phyloP scores from a whole-genome alignment of 257 asterid genomes.

The Ophiorrhiza pumila region DNA sequence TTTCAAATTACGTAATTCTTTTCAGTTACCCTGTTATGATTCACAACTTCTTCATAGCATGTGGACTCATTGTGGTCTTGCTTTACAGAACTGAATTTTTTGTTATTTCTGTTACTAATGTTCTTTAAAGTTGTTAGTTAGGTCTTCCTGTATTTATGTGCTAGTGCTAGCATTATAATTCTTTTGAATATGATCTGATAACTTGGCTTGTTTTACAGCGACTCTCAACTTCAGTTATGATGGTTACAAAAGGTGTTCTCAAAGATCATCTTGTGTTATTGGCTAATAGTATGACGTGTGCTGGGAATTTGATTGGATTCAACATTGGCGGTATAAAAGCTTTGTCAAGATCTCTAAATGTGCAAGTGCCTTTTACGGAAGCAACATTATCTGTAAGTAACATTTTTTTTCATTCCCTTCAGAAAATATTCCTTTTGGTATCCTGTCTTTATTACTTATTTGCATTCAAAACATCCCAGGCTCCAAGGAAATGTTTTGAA shows the following conservation, averaged over 20 bases:
- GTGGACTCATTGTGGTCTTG: not conserved
- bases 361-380: slow-evolving; percentile 87
- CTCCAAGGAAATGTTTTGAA: slow-evolving; percentile 92
- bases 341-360: slow-evolving; percentile 62
- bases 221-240: slow-evolving; percentile 81
- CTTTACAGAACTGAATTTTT: not conserved
- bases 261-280: slow-evolving; percentile 89
- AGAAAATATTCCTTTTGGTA: slow-evolving; percentile 7
- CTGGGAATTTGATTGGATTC: slow-evolving; percentile 88
- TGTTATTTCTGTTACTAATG: not conserved
- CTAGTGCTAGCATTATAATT: not conserved
- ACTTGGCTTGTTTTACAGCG: slow-evolving; percentile 48
- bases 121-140: not conserved
- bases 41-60: not conserved
- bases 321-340: slow-evolving; percentile 90
- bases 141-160: not conserved
- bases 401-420: slow-evolving; percentile 14
- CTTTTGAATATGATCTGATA: not conserved
- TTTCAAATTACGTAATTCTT: not conserved
- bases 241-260: slow-evolving; percentile 97
- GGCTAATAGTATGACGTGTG: slow-evolving; percentile 94
- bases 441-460: slow-evolving; percentile 18
- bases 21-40: not conserved
- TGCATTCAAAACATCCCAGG: slow-evolving; percentile 37
- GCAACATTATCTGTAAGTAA: slow-evolving; percentile 85